These are phyloP conservation scores for Catharanthus roseus DNA, from an alignment of 257 asterid genomes.

Conservation along the genomic window DNA sequence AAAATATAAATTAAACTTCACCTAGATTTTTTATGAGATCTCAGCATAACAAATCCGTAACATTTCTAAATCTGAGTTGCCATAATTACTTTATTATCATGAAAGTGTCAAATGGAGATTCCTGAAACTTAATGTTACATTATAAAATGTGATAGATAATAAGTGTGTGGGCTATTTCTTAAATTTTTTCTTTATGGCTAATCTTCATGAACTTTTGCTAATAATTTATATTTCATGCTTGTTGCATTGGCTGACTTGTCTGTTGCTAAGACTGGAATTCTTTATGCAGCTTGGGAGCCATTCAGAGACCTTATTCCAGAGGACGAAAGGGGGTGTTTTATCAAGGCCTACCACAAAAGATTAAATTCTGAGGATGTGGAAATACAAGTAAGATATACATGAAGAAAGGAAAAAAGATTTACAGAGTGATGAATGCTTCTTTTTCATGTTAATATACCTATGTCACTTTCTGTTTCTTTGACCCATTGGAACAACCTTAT, in stretches of 20 bases:
- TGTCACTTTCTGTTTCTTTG: neutral
- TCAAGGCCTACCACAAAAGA: constrained; percentile 85
- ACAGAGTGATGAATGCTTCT: neutral
- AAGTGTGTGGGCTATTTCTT: neutral
- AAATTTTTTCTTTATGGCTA: neutral
- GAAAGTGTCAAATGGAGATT: neutral
- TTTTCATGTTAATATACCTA: neutral
- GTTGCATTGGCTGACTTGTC: neutral
- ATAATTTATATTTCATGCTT: neutral
- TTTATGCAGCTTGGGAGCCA: constrained; percentile 82
- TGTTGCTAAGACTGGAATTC: neutral
- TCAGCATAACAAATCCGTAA: neutral
- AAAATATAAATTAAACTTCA: neutral
- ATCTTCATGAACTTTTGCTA: neutral
- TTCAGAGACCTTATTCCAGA: constrained; percentile 93
- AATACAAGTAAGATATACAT: constrained; percentile 57
- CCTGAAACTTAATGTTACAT: neutral
- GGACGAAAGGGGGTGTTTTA: constrained; percentile 72
- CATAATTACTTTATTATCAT: no score
- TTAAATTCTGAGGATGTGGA: constrained; percentile 75
- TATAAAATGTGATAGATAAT: no score
- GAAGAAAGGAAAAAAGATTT: neutral
- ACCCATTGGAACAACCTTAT: neutral
- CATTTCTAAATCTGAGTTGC: neutral
- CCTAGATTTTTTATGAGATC: neutral